Base-by-base conservation (phyloP, 2,329 filamentous ascomycete species). In the Beauveria pseudobassiana region DNA sequence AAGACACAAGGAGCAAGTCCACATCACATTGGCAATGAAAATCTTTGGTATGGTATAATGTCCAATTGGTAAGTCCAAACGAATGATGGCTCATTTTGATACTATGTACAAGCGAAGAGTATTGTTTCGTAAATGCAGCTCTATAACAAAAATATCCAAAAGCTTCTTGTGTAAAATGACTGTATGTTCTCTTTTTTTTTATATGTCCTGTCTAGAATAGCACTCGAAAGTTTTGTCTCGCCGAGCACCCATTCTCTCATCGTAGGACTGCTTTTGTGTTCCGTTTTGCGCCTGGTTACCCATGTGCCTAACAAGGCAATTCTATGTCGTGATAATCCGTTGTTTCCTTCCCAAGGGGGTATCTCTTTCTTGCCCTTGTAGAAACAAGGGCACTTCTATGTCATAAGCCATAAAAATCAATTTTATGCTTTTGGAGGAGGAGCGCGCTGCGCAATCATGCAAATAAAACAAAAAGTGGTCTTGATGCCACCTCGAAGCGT, bases 321-420 rank as follows among this genome's bases (percentile, higher is more conserved):
- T 55, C 46, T 61, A 61, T 30, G 46, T 55, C 51, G 30, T 55
- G 28, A 55, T 48, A 49, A 42, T 38, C 49, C 45, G 5, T 51
- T 48, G n/a, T 48, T 55, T 55, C 59, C 51, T 43, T 55, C 59
- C 51, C 43, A 50, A 43, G 51, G 55, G 55, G 59, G 59, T 61
- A 61, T 61, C 59, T 55, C 59, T 61, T 61, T 61, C 59, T 55
- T 50, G 51, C 24, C 59, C 40, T 48, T 1, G 26, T 38, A 5
- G 20, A 14, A 3, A 20, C 16, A 55, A 50, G 30, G 51, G 30
- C 59, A 28, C 4, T 50, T 61, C 43, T 61, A 60, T 30, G 26
- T 55, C 40, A 18, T 55, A 50, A 55, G 59, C 51, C 30, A 61
- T 61, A 61, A 61, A 61, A 61, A n/a, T 61, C 51, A 49, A 61